Evolutionary conservation across 2,329 filamentous ascomycete species (phyloP).

Genomic region (Claviceps cyperi): DNA sequence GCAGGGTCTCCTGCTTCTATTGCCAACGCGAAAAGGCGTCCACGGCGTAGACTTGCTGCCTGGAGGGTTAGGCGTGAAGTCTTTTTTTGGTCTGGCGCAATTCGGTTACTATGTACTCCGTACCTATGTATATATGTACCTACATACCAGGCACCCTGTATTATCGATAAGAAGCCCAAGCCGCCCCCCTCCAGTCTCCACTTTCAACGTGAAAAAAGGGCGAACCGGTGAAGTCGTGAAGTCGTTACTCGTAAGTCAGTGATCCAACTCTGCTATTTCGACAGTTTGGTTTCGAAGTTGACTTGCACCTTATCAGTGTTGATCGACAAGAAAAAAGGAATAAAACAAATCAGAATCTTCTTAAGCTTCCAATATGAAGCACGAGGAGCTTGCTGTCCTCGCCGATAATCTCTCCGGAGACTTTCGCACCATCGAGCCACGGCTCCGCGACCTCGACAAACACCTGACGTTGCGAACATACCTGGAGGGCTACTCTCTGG

Average conservation of each 20-base stretch:
- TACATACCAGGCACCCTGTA: no score
- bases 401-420: slow-evolving; percentile 43
- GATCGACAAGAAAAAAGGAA: not conserved
- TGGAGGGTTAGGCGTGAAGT: slow-evolving; percentile 14
- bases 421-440: slow-evolving; percentile 68
- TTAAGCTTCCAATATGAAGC: slow-evolving; percentile 33
- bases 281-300: not conserved
- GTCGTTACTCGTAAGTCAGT: no score
- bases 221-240: no score
- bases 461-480: slow-evolving; percentile 79
- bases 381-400: slow-evolving; percentile 38
- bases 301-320: not conserved
- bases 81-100: no score
- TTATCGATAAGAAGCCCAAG: not conserved
- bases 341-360: not conserved
- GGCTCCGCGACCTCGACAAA: slow-evolving; percentile 66
- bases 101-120: no score
- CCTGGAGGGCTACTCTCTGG: slow-evolving; percentile 65
- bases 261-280: no score
- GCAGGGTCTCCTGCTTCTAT: not conserved
- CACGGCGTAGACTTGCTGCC: slow-evolving; percentile 10
- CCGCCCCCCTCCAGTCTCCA: slow-evolving; percentile 10
- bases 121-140: no score
- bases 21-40: slow-evolving; percentile 6
- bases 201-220: slow-evolving; percentile 1